These are phyloP conservation scores for Miamiensis avidus DNA, from an alignment of 169 alveolate genomes.

Conservation along the genomic window DNA sequence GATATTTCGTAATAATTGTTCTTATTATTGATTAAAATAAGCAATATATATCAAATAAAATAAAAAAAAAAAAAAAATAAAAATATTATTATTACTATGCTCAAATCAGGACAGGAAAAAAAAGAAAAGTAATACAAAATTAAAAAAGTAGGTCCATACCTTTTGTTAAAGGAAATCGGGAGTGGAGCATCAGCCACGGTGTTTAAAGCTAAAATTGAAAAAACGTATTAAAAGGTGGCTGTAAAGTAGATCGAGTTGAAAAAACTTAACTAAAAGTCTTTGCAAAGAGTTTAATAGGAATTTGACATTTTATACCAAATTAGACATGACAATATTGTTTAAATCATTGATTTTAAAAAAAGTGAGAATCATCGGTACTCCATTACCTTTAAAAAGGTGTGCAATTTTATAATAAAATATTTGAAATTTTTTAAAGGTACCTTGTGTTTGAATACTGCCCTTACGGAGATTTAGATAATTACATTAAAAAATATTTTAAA, in stretches of 20 bases:
- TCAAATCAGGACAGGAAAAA: too few species aligned
- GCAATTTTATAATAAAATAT: too few species aligned
- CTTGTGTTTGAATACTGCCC: constrained; percentile 43
- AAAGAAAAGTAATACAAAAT: not conserved
- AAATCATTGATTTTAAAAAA: constrained; percentile 41
- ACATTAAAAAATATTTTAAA: constrained; percentile 33
- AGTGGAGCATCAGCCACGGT: constrained; percentile 40
- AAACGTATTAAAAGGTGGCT: constrained; percentile 29
- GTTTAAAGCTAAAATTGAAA: constrained; percentile 22
- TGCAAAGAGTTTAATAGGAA: not conserved
- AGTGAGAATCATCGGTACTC: constrained; percentile 18
- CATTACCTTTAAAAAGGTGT: too few species aligned
- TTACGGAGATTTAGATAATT: constrained; percentile 40
- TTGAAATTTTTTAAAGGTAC: constrained; percentile 6
- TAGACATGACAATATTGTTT: constrained; percentile 11
- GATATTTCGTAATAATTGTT: too few species aligned
- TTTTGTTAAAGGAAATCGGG: constrained; percentile 38
- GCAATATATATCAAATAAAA: too few species aligned
- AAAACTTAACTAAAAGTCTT: not conserved
- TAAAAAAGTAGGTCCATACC: constrained; percentile 46
- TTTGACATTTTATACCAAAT: not conserved
- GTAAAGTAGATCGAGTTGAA: constrained; percentile 32
- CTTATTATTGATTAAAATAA: too few species aligned
- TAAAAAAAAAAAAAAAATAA: too few species aligned
- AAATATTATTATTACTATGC: too few species aligned